Conservation (phyloP, 176 grass and related monocot genomes). For the Typha latifolia region DNA sequence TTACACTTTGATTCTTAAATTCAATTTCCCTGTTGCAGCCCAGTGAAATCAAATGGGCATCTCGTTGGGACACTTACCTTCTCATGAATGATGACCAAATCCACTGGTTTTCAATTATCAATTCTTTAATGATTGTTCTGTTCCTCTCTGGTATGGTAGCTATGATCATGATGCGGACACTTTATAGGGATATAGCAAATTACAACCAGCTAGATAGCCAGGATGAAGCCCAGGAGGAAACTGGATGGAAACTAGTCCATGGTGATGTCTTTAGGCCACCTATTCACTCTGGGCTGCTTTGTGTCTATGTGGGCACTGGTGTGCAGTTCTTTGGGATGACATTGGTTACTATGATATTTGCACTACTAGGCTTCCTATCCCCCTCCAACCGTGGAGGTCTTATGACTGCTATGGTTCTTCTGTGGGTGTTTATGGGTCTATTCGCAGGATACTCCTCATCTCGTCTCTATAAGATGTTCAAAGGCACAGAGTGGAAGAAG, state of each 20-base stretch:
- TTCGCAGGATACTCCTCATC: conserved; percentile 36
- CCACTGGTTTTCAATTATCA: conserved; percentile 50
- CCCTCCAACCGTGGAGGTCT: conserved; percentile 41
- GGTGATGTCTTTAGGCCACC: conserved; percentile 40
- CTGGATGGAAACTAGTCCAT: conserved; percentile 41
- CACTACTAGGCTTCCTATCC: conserved; percentile 32
- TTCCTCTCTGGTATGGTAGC: conserved; percentile 46
- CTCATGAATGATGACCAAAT: conserved; percentile 41
- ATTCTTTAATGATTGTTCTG: conserved; percentile 46
- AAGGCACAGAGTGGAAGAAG: conserved; percentile 45
- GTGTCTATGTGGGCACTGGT: conserved; percentile 43
- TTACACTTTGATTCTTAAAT: conserved; percentile 6
- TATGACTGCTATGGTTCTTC: conserved; percentile 43
- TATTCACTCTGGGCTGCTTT: conserved; percentile 30
- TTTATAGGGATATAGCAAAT: conserved; percentile 45
- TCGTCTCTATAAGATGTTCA: conserved; percentile 45
- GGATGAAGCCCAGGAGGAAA: conserved; percentile 47
- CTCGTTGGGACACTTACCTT: conserved; percentile 41
- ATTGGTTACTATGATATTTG: conserved; percentile 40
- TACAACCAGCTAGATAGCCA: conserved; percentile 44
- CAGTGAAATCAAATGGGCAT: conserved; percentile 44
- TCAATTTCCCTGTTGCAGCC: conserved; percentile 10
- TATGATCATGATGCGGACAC: conserved; percentile 49
- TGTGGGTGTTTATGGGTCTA: conserved; percentile 48
- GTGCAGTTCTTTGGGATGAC: conserved; percentile 41